These are phyloP conservation scores for Ophiorrhiza pumila DNA, from an alignment of 257 asterid genomes.

Conservation along the genomic window DNA sequence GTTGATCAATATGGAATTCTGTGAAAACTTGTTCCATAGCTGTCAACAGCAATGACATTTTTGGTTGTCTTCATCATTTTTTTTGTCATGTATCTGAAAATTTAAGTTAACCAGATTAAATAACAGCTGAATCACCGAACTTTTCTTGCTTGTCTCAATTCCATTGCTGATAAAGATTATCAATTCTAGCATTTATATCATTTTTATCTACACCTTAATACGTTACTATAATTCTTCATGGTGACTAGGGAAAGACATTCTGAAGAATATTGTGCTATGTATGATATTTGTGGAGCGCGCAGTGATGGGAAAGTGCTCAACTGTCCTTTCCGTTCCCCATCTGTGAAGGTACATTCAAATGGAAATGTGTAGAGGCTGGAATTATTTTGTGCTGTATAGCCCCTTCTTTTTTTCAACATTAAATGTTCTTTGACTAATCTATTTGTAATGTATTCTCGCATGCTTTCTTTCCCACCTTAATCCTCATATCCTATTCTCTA, in stretches of 20 bases:
- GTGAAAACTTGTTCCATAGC: not conserved
- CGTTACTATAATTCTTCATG: slow-evolving; percentile 15
- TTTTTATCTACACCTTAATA: not conserved
- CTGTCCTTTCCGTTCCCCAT: slow-evolving; percentile 72
- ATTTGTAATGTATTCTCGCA: not conserved
- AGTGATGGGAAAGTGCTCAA: slow-evolving; percentile 82
- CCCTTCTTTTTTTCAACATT: not conserved
- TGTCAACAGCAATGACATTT: not conserved
- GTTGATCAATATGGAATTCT: not conserved
- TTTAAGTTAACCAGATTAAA: not conserved
- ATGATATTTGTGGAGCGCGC: slow-evolving; percentile 80
- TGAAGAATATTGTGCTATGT: slow-evolving; percentile 85
- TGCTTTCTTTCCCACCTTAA: not conserved
- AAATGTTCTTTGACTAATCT: not conserved
- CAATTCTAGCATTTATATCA: not conserved
- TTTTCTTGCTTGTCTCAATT: not conserved
- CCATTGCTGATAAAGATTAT: not conserved
- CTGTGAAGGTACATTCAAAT: slow-evolving; percentile 58
- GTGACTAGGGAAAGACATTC: slow-evolving; percentile 53
- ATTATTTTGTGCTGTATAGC: not conserved
- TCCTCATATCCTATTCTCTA: not conserved
- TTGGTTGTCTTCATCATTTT: not conserved
- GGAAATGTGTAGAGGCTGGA: slow-evolving; percentile 1
- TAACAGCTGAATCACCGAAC: not conserved
- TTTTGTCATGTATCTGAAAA: not conserved